Percentiles rank a stretch among this genome's conserved stretches.
These are phyloP conservation scores for Wallacemonas sp. DNA, from an alignment of 208 protist species.

Conservation along the genomic window DNA sequence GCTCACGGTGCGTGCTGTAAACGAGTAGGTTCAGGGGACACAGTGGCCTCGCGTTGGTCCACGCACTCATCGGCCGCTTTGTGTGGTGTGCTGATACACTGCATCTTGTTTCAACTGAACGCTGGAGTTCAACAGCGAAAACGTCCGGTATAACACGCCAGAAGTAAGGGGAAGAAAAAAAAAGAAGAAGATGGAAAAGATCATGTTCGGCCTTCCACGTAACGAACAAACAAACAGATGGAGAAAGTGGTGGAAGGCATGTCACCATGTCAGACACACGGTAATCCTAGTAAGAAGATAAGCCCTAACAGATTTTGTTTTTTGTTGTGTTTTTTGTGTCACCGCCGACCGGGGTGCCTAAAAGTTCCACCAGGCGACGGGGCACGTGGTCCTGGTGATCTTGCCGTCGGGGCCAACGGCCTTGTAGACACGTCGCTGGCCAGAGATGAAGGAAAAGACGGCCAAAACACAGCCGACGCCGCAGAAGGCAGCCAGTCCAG, in stretches of 20 bases:
- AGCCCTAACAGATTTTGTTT: conserved; percentile 9
- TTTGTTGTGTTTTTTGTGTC: too few relatives aligned
- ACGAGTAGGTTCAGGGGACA: too few relatives aligned
- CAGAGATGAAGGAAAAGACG: conserved; percentile 57
- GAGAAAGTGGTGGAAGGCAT: conserved; percentile 13
- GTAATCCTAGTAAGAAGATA: conserved; percentile 18
- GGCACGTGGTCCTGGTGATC: conserved; percentile 63
- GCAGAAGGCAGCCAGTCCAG: conserved; percentile 43
- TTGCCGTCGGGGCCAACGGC: conserved; percentile 62
- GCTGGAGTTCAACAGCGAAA: neutral
- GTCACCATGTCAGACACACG: neutral
- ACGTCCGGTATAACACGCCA: too few relatives aligned
- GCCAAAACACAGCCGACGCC: conserved; percentile 63
- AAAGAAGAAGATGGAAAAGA: neutral
- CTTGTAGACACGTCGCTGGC: conserved; percentile 52
- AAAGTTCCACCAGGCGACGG: conserved; percentile 80
- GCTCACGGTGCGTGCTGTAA: too few relatives aligned
- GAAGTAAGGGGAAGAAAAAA: neutral
- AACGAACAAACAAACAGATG: neutral
- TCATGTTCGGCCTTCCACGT: neutral
- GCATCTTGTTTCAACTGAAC: neutral
- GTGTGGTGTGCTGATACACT: too few relatives aligned
- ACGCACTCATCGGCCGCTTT: too few relatives aligned
- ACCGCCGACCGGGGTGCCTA: conserved; percentile 37
- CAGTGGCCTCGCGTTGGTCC: too few relatives aligned